Conservation (phyloP, 164 flowering plant genomes). For the Magnolia sinica region DNA sequence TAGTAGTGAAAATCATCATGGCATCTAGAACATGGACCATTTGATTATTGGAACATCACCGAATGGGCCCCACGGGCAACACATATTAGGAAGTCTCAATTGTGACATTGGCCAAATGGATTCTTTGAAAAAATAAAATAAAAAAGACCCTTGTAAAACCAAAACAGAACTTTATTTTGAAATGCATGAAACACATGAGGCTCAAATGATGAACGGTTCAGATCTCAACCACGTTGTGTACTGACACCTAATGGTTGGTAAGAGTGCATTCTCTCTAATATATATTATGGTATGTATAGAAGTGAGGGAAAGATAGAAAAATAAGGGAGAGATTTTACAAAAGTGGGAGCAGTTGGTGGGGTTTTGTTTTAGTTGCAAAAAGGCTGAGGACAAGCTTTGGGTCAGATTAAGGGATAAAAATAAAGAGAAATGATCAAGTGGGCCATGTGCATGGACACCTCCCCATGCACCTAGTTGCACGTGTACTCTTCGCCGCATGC, state of each 20-base stretch:
- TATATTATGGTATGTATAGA: neutral
- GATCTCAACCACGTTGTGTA: neutral
- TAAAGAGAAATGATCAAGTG: neutral
- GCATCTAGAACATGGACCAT: too few relatives aligned
- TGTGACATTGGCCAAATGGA: neutral
- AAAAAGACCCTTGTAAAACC: neutral
- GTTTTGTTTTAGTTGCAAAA: neutral
- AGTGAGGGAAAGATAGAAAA: neutral
- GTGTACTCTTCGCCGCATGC: too few relatives aligned
- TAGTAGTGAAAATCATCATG: too few relatives aligned
- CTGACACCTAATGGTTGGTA: neutral
- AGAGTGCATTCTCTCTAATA: neutral
- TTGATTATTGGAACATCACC: neutral
- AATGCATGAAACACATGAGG: too few relatives aligned
- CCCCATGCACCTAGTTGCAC: neutral
- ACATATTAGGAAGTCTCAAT: neutral
- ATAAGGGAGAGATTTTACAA: neutral
- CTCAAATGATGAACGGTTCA: too few relatives aligned
- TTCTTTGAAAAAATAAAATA: too few relatives aligned
- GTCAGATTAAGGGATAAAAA: neutral
- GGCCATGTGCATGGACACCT: neutral
- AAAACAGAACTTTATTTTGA: neutral
- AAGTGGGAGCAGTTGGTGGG: neutral
- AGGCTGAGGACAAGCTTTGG: neutral
- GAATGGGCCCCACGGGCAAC: neutral